Conservation (phyloP, 1,284 basidiomycete genomes). For the Dichomitus squalens region DNA sequence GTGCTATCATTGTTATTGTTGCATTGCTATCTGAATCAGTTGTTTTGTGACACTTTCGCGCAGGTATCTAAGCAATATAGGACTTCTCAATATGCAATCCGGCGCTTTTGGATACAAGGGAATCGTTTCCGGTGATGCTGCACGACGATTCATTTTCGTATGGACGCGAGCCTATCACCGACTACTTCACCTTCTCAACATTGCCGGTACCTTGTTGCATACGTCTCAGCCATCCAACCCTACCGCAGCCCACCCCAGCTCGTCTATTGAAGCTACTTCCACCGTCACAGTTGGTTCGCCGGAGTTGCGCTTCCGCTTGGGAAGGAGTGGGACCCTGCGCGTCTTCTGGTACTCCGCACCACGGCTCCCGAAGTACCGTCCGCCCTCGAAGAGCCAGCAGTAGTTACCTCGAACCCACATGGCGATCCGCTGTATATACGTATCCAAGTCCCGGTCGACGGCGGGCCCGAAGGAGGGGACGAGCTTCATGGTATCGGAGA, state of each 20-base stretch:
- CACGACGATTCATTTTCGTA: too few relatives aligned
- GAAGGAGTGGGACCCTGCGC: background rate
- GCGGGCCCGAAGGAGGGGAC: background rate
- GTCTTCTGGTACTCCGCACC: constrained; percentile 16
- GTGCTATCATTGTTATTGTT: constrained; percentile 2
- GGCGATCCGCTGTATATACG: constrained; percentile 30
- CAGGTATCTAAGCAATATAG: background rate
- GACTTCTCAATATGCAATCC: background rate
- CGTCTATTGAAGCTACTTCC: background rate
- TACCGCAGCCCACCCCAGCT: background rate
- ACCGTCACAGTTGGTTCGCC: background rate
- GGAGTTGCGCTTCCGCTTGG: background rate
- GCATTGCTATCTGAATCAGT: background rate
- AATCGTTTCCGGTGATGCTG: too few relatives aligned
- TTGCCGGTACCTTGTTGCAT: too few relatives aligned
- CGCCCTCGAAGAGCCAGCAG: constrained; percentile 38
- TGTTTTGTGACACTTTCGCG: background rate
- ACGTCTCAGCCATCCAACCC: too few relatives aligned
- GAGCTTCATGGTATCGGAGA: constrained; percentile 10
- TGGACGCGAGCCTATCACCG: too few relatives aligned
- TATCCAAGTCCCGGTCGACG: constrained; percentile 11
- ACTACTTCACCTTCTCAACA: too few relatives aligned
- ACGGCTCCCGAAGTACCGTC: constrained; percentile 35
- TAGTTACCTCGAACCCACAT: constrained; percentile 33
- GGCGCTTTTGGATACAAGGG: too few relatives aligned